Conservation (phyloP, 75 land plant genomes). For the Selaginella tamariscina region DNA sequence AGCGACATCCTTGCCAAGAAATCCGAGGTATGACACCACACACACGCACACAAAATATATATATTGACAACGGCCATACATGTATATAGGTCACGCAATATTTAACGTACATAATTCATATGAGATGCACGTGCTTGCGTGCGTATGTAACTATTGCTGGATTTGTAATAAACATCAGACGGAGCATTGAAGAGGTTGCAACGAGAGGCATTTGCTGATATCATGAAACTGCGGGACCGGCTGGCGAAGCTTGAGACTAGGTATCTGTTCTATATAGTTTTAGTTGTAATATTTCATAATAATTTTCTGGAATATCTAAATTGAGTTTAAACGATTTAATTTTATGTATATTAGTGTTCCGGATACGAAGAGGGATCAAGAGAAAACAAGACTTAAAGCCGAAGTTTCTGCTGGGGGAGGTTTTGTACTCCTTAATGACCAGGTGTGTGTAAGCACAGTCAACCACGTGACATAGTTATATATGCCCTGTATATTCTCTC, state of each 20-base stretch:
- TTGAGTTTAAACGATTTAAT: too few relatives aligned
- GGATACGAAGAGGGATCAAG: conserved; percentile 19
- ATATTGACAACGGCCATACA: too few relatives aligned
- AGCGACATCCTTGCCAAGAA: neutral
- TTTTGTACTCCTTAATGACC: conserved; percentile 31
- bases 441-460: too few relatives aligned
- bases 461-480: too few relatives aligned
- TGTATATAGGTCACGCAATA: too few relatives aligned
- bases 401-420: conserved; percentile 44
- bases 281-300: too few relatives aligned
- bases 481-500: too few relatives aligned
- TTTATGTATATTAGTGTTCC: too few relatives aligned
- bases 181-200: conserved; percentile 72
- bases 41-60: too few relatives aligned
- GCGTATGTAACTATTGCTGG: neutral
- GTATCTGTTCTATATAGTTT: conserved; percentile 24
- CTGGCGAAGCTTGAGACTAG: conserved; percentile 54
- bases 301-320: too few relatives aligned
- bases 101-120: too few relatives aligned
- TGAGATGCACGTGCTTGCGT: too few relatives aligned
- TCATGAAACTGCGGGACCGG: conserved; percentile 64
- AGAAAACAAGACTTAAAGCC: conserved; percentile 53
- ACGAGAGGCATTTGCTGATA: conserved; percentile 67
- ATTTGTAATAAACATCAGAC: conserved; percentile 27
- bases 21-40: neutral